Evolutionary conservation across 2,329 filamentous ascomycete species (phyloP).

Genomic region (Huntiella decipiens): DNA sequence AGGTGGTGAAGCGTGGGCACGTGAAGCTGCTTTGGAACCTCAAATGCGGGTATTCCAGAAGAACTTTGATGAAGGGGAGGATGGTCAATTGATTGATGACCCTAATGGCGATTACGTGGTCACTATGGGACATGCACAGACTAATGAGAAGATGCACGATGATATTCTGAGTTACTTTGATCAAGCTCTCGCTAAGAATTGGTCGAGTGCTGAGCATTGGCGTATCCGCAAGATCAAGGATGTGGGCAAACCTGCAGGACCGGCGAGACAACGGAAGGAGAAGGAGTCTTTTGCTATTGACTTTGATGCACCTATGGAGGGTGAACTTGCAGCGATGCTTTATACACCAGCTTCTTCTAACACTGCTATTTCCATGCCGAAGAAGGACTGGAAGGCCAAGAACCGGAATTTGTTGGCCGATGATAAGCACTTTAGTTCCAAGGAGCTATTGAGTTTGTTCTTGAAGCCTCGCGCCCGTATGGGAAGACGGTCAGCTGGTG

Average conservation of each 20-base stretch:
- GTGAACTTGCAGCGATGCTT: slow-evolving; percentile 52
- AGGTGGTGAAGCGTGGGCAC: slow-evolving; percentile 88
- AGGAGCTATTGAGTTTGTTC: slow-evolving; percentile 74
- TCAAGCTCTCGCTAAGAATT: slow-evolving; percentile 89
- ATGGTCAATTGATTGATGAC: slow-evolving; percentile 32
- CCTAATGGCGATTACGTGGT: slow-evolving; percentile 50
- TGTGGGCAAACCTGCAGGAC: slow-evolving; percentile 41
- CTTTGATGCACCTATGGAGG: slow-evolving; percentile 58
- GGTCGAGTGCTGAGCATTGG: slow-evolving; percentile 97
- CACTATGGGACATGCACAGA: slow-evolving; percentile 47
- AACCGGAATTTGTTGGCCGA: slow-evolving; percentile 84
- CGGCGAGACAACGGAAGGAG: slow-evolving; percentile 59
- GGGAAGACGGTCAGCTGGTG: slow-evolving; percentile 35
- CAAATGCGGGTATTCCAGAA: slow-evolving; percentile 65
- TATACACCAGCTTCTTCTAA: slow-evolving; percentile 69
- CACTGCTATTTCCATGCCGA: slow-evolving; percentile 65
- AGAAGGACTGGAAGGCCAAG: slow-evolving; percentile 91
- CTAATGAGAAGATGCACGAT: slow-evolving; percentile 52
- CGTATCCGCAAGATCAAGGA: slow-evolving; percentile 86
- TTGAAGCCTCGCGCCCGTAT: slow-evolving; percentile 84
- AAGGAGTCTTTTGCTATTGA: slow-evolving; percentile 94
- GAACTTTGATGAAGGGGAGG: slow-evolving; percentile 34
- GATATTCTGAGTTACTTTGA: slow-evolving; percentile 98
- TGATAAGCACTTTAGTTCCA: slow-evolving; percentile 95
- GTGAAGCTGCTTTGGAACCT: slow-evolving; percentile 69